Percentiles rank a stretch among this genome's conserved stretches.
Conservation (phyloP, 306 rosid genomes). For the Fagus sylvatica region DNA sequence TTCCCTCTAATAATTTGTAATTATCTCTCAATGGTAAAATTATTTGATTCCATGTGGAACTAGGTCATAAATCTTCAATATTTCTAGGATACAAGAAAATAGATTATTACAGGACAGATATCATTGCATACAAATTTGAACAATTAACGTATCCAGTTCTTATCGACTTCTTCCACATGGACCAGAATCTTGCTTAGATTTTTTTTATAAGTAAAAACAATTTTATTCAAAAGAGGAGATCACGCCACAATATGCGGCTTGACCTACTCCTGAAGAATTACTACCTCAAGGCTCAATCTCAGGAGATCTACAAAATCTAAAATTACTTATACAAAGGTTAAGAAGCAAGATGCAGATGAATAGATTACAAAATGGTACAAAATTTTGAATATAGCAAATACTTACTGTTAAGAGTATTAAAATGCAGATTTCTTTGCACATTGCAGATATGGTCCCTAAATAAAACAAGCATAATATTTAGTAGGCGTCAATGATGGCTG, state of each 20-base stretch:
- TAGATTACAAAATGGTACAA: slow-evolving; percentile 2
- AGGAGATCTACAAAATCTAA: too few species aligned
- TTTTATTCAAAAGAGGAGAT: too few species aligned
- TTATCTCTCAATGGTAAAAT: slow-evolving; percentile 5
- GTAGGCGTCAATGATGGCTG: slow-evolving; percentile 23
- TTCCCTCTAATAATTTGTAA: background rate
- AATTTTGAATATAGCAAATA: slow-evolving; percentile 17
- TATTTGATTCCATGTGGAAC: background rate
- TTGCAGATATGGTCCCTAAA: slow-evolving; percentile 86
- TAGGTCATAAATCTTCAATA: background rate
- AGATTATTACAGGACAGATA: background rate
- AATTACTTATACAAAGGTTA: background rate
- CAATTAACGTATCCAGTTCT: too few species aligned
- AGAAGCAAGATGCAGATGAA: background rate
- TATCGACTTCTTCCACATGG: too few species aligned
- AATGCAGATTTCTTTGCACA: slow-evolving; percentile 86
- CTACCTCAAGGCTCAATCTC: too few species aligned
- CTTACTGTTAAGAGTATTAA: slow-evolving; percentile 83
- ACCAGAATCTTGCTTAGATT: too few species aligned
- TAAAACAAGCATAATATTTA: slow-evolving; percentile 28
- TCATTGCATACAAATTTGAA: too few species aligned
- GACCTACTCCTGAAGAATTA: too few species aligned
- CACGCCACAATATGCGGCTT: too few species aligned
- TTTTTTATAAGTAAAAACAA: too few species aligned
- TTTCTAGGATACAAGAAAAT: background rate